Conservation (phyloP, 495 filamentous ascomycete species). For the Bryoglossum gracile region DNA sequence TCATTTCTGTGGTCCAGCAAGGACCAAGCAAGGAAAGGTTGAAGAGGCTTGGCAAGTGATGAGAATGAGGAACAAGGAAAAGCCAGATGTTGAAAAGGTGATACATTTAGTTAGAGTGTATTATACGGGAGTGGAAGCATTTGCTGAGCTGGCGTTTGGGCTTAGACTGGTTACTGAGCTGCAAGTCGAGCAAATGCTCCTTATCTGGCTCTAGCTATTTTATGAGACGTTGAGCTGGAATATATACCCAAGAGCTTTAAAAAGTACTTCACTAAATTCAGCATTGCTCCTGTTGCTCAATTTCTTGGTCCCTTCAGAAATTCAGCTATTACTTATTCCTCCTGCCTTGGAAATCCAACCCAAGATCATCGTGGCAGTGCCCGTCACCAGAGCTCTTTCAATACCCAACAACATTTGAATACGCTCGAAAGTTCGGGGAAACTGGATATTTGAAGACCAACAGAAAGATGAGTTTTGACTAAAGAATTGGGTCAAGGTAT, state of each 20-base stretch:
- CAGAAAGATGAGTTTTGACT: slow-evolving; percentile 1
- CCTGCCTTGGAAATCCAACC: no score
- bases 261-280: neutral
- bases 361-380: no score
- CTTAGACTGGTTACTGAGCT: slow-evolving; percentile 20
- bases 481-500: no score
- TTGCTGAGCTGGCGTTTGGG: slow-evolving; percentile 26
- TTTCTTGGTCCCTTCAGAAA: neutral
- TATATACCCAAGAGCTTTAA: slow-evolving; percentile 1
- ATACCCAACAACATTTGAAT: no score
- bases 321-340: neutral
- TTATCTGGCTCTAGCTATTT: slow-evolving; percentile 1
- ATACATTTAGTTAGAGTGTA: neutral
- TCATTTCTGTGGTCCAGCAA: neutral
- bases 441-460: no score
- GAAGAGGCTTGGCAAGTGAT: no score
- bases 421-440: no score
- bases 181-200: slow-evolving; percentile 20
- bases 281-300: no score
- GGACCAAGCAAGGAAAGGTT: neutral
- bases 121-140: slow-evolving; percentile 19
- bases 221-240: neutral
- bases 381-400: no score
- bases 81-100: neutral
- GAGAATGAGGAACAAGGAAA: neutral